Base-by-base conservation (phyloP, 108 stramenopile genomes). In the Skeletonema potamos region DNA sequence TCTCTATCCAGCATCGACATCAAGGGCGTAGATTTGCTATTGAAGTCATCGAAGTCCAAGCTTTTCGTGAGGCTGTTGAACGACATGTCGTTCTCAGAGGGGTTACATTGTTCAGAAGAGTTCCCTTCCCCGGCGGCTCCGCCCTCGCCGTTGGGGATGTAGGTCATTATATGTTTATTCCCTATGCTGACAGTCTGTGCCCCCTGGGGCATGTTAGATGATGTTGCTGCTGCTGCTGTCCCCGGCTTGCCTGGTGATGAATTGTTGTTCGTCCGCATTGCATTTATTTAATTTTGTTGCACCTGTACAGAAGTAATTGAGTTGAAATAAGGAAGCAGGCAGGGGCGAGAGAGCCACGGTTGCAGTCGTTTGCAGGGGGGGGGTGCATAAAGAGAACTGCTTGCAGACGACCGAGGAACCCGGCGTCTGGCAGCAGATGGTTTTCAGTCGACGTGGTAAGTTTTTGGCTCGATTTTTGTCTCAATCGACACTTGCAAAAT, bases 151-250 rank as follows among this genome's bases (percentile, higher is more conserved):
- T 64, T 34, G 20, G 79, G 67, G 13, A 83, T 62, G 43, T 74
- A 83, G 1, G 82, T 83, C 82, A 83, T 83, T 73, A 83, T 79
- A n/a, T 83, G 67, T 33, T 69, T 73, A 74, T 70, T 48, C 0
- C 82, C 82, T 26, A 83, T 59, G 62, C 77, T 79, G 30, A 78
- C 82, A 33, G 82, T 83, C 43, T 83, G 82, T 28, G 82, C 82
- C 34, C 77, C 79, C 28, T 22, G 48, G 0, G 39, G 39, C 48
- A 51, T 51, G 1, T 24, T 44, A 44, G 2, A 4, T 17, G 15
- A 4, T n/a, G 34, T 34, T 6, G 4, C 7, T 6, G 4, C 7
- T 6, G 4, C 7, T 6, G 34, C 4, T 34, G 43, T 24, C 22
- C 48, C 48, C 48, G 48, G 48, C 48, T 20, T 51, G 22, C 48